Evolutionary conservation across 225 moss, liverwort and hornwort genomes (phyloP).

Genomic region (Rhytidiadelphus loreus): DNA sequence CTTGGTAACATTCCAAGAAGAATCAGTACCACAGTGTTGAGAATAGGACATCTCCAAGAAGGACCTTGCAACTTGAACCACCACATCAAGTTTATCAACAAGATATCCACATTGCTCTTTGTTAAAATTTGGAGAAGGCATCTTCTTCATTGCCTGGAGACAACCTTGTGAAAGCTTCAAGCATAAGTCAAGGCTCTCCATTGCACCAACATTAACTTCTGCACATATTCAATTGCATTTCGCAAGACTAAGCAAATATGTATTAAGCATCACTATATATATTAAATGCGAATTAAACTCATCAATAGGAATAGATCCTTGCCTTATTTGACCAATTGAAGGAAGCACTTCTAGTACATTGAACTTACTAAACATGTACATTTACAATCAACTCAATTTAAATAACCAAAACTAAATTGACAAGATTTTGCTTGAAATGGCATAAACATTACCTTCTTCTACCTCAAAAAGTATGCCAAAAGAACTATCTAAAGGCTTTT

Average conservation of each 20-base stretch:
- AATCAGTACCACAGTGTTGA: neutral
- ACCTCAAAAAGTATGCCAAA: too few relatives aligned
- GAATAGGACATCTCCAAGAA: accelerated
- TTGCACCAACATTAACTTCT: neutral
- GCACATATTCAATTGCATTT: neutral
- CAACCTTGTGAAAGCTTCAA: neutral
- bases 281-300: neutral
- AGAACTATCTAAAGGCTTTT: too few relatives aligned
- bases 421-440: too few relatives aligned
- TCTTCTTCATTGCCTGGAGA: accelerated
- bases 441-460: too few relatives aligned
- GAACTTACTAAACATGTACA: neutral
- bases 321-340: neutral
- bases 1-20: neutral
- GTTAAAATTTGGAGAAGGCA: neutral
- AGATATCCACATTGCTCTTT: neutral
- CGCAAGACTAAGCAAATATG: neutral
- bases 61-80: neutral
- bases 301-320: neutral
- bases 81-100: neutral
- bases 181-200: neutral
- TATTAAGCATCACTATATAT: too few relatives aligned
- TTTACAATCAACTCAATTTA: too few relatives aligned
- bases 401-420: too few relatives aligned
- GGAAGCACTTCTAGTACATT: neutral